These are phyloP conservation scores for Triticum timopheevii DNA, from an alignment of 176 grass and related monocot genomes.

Conservation along the genomic window DNA sequence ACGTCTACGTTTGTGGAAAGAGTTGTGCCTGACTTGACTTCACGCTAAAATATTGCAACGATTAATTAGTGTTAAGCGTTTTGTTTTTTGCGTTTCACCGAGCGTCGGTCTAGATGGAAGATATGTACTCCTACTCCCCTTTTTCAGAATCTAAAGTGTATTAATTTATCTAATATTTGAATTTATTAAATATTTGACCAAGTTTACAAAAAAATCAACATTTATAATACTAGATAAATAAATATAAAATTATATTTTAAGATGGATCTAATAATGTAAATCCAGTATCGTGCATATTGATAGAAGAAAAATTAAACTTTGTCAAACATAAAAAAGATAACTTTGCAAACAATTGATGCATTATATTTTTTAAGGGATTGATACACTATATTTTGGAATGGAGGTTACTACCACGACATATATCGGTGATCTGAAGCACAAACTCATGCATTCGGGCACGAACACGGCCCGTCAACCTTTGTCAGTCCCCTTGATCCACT, in stretches of 20 bases:
- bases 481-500: too few species aligned
- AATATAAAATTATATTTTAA: not conserved
- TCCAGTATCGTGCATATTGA: not conserved
- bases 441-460: too few species aligned
- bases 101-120: not conserved
- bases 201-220: not conserved
- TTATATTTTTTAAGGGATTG: too few species aligned
- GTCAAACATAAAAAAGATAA: not conserved
- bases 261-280: not conserved
- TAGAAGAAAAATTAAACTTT: not conserved
- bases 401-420: too few species aligned
- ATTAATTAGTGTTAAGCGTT: not conserved
- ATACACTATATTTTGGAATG: too few species aligned
- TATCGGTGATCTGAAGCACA: too few species aligned
- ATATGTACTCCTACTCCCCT: not conserved
- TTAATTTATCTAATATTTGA: not conserved
- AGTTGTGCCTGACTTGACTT: constrained; percentile 31
- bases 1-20: constrained; percentile 18
- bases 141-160: not conserved
- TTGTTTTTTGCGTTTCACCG: not conserved
- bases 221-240: not conserved
- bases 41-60: constrained; percentile 2
- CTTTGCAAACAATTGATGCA: too few species aligned
- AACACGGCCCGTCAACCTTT: too few species aligned
- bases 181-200: not conserved